Conservation (phyloP, 345 rosid species). For the Acer campestre region DNA sequence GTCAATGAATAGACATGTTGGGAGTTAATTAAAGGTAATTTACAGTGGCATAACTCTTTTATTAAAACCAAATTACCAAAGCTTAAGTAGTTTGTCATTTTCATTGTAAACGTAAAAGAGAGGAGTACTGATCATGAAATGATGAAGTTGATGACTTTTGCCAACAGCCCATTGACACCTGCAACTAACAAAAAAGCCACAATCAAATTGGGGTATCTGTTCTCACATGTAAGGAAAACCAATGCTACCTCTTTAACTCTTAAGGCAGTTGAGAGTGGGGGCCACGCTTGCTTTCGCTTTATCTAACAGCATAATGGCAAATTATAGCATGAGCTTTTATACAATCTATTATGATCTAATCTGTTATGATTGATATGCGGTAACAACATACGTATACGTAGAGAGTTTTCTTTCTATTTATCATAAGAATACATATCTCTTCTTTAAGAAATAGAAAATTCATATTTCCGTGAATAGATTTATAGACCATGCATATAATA, state of each 20-base stretch:
- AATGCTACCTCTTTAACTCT: background rate
- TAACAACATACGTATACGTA: too few species aligned
- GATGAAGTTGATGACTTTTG: background rate
- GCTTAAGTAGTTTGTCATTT: too few species aligned
- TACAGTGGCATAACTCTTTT: too few species aligned
- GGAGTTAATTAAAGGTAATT: too few species aligned
- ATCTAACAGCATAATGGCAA: conserved; percentile 32
- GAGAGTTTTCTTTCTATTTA: too few species aligned
- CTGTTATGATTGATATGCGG: too few species aligned
- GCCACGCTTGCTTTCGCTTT: conserved; percentile 17
- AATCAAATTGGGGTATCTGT: background rate
- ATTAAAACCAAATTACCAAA: too few species aligned
- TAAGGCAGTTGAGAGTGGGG: conserved; percentile 20
- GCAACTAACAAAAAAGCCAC: background rate
- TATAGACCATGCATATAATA: too few species aligned
- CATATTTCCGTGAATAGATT: too few species aligned
- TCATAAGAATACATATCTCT: too few species aligned
- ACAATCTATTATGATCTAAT: background rate
- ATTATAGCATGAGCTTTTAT: conserved; percentile 17
- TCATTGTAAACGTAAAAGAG: background rate
- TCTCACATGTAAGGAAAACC: conserved; percentile 11
- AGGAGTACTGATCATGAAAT: background rate
- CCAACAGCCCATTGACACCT: conserved; percentile 8
- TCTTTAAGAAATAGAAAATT: too few species aligned
- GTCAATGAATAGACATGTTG: too few species aligned